Conservation (phyloP, 2,329 filamentous ascomycete genomes). For the Trichoderma sp. region DNA sequence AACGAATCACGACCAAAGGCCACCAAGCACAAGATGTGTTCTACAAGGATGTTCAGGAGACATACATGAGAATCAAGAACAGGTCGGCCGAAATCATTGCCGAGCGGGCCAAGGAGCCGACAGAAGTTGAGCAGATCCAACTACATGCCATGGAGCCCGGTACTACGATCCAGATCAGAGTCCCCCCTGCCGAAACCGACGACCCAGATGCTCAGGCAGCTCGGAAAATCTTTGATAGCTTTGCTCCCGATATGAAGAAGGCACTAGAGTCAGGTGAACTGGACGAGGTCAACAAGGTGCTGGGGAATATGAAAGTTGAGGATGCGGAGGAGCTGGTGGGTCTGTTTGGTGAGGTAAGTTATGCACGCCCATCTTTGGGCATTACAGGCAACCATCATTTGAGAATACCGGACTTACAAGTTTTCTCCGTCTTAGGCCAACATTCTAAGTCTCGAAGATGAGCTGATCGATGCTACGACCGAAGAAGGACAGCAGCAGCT, state of each 20-base stretch:
- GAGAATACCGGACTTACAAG: background rate
- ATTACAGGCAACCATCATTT: background rate
- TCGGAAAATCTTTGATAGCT: constrained; percentile 76
- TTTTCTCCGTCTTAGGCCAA: constrained; percentile 58
- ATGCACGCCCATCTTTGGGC: background rate
- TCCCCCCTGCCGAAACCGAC: constrained; percentile 67
- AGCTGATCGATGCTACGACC: constrained; percentile 93
- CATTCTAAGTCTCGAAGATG: constrained; percentile 85
- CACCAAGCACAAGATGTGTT: constrained; percentile 92
- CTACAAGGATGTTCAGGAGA: constrained; percentile 86
- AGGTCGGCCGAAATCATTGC: constrained; percentile 69
- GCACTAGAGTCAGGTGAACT: constrained; percentile 86
- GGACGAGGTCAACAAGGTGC: constrained; percentile 57
- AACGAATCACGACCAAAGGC: constrained; percentile 82
- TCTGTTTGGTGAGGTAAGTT: constrained; percentile 66
- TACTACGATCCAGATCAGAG: constrained; percentile 83
- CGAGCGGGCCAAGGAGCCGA: constrained; percentile 50
- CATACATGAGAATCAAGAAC: constrained; percentile 76
- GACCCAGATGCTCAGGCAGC: constrained; percentile 63
- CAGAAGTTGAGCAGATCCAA: constrained; percentile 88
- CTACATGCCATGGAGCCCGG: constrained; percentile 92
- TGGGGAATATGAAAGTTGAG: constrained; percentile 83
- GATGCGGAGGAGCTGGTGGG: constrained; percentile 84
- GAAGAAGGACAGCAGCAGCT: constrained; percentile 76
- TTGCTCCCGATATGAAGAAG: constrained; percentile 74